These are phyloP conservation scores for Lagenaria siceraria DNA, from an alignment of 306 rosid genomes.

Conservation along the genomic window DNA sequence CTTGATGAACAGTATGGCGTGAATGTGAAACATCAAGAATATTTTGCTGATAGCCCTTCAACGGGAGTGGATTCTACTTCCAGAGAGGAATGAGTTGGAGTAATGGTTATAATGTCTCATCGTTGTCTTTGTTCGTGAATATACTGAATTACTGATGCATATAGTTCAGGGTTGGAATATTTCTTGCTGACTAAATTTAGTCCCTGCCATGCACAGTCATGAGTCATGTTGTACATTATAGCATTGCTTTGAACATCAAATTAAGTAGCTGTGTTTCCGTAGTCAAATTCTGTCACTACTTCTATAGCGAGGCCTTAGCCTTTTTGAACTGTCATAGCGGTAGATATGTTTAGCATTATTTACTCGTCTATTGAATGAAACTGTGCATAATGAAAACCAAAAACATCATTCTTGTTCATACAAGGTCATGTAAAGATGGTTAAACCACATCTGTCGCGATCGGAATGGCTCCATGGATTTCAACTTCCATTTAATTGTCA, in stretches of 20 bases:
- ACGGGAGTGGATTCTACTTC: slow-evolving; percentile 81
- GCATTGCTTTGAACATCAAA: not conserved
- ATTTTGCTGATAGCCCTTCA: slow-evolving; percentile 91
- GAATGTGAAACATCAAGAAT: slow-evolving; percentile 90
- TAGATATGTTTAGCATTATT: not conserved
- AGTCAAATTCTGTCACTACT: not conserved
- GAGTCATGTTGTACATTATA: not conserved
- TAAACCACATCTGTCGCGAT: not conserved
- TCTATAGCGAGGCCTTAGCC: not conserved
- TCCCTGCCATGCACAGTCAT: not conserved
- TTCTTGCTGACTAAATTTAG: not conserved
- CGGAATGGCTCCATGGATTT: not conserved
- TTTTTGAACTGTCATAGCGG: not conserved
- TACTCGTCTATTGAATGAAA: not conserved
- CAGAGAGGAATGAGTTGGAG: slow-evolving; percentile 59
- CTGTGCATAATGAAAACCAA: not conserved
- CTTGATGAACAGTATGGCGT: slow-evolving; percentile 25
- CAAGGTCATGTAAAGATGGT: not conserved
- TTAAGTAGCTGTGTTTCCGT: not conserved
- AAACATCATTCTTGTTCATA: not conserved
- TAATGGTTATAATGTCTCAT: not conserved
- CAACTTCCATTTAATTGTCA: not conserved
- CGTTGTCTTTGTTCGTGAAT: not conserved
- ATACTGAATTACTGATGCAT: not conserved
- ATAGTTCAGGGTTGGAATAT: not conserved